Evolutionary conservation across 2,329 filamentous ascomycete species (phyloP), one percentile per base, ranked within the genome.

Genomic region (Pseudogymnoascus sp.): DNA sequence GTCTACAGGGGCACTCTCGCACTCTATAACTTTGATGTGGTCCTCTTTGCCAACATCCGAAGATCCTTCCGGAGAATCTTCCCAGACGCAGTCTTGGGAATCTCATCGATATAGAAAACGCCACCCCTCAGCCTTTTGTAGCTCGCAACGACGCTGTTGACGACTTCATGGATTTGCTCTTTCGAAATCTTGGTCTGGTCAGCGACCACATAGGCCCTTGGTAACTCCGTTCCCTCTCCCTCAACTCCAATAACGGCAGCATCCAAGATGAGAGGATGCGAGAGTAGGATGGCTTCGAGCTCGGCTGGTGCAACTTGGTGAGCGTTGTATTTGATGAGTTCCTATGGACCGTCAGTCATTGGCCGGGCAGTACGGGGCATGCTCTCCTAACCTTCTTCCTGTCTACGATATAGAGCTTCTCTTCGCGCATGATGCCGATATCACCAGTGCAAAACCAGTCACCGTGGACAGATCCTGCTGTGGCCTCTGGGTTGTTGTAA

Each of bases 361-460:
- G 21, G 18, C 9, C 2, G 15, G 7, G 27, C 4, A 31, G 27
- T 10, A 15, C 3, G 4, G 13, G 6, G 25, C 13, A 10, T 15
- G 6, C 15, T 12, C 33, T 36, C 3, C 42, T 31, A 13, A 52
- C 45, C 78, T 91, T 90, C 72, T 85, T 85, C 33, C 88, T 80
- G 70, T 90, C 88, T 8, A 89, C 85, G 61, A 91, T 87, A 68
- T 82, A 82, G 89, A 79, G 65, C 78, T 77, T 40, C 81, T 59
- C 35, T 10, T 25, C 55, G n/a, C 68, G 64, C 27, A 80, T 73
- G 67, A 59, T 25, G 2, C 31, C 55, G 18, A 59, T 59, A 37
- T 59, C 55, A 13, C 55, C 55, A 18, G 55, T 59, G 55, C 35
- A 37, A 15, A 59, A 59, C 74, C 75, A 77, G 1, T 68, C 74